Percentiles rank a stretch among this genome's conserved stretches.
phyloP scores from a whole-genome alignment of 208 protist species.

The Zelonia costaricensis region DNA sequence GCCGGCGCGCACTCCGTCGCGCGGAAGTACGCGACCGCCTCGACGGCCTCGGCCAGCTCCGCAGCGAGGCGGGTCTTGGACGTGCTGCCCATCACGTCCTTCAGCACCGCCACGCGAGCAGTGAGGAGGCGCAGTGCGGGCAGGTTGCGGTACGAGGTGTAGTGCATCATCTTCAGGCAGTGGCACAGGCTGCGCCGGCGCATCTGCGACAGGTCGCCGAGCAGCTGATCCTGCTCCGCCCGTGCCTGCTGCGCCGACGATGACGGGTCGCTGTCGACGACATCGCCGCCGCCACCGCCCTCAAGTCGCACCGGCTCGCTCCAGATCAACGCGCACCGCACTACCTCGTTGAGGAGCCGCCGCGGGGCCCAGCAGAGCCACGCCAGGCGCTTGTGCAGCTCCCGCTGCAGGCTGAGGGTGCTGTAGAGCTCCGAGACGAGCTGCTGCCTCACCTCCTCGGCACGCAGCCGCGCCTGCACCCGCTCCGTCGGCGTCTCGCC shows the following conservation, averaged over 20 bases:
- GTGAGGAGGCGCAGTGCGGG: slow-evolving; percentile 45
- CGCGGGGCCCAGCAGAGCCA: slow-evolving; percentile 44
- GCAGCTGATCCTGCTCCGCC: background rate
- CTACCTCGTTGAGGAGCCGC: slow-evolving; percentile 52
- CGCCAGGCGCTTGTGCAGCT: slow-evolving; percentile 20
- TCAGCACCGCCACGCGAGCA: slow-evolving; percentile 24
- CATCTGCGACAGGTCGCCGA: slow-evolving; percentile 28
- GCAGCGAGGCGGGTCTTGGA: background rate
- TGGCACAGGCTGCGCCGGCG: slow-evolving; percentile 33
- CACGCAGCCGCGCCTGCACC: background rate
- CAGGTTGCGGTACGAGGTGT: slow-evolving; percentile 56
- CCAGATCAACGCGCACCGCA: slow-evolving; percentile 31
- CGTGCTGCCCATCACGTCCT: background rate
- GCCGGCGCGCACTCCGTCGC: slow-evolving; percentile 21
- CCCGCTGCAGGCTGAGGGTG: slow-evolving; percentile 5
- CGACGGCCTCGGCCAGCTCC: slow-evolving; percentile 13
- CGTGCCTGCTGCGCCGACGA: too few relatives aligned
- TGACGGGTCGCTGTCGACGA: too few relatives aligned
- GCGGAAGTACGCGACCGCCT: slow-evolving; percentile 30
- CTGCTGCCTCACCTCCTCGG: slow-evolving; percentile 1
- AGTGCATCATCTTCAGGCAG: slow-evolving; percentile 45
- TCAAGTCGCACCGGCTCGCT: slow-evolving; percentile 20
- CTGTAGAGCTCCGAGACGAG: slow-evolving; percentile 3
- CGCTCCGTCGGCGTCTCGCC: slow-evolving; percentile 9
- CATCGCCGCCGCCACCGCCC: too few relatives aligned